Evolutionary conservation across 257 asterid genomes (phyloP), one percentile per base, ranked within the genome.

Genomic region (Lantana camara): DNA sequence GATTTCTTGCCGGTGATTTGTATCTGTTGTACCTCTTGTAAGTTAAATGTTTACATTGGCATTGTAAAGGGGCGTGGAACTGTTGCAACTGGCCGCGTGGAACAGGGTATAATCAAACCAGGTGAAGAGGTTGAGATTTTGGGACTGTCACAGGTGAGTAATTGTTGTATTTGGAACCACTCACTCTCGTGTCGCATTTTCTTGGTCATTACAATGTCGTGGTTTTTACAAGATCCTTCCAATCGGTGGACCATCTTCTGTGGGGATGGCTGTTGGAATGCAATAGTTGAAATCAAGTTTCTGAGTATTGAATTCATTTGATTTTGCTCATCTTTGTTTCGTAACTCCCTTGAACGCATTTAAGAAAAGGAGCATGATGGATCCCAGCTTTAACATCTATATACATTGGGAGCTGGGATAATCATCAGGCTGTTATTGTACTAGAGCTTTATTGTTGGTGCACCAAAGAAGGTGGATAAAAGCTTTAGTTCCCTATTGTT

Each of bases 41-140:
- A 37, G 30, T 54, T 69, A 62, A 64, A 52, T 70, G 32, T 71
- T 29, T 19, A 37, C 58, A 51, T 34, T 73, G 69, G 46, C 60
- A 58, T 68, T 76, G 50, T 42, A 30, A 64, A 94, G 99, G 99
- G 99, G 20, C 97, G 99, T 77, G 99, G 99, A 75, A 94, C 99
- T 51, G 99, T 94, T 79, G 99, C 99, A 49, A 94, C 99, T 23
- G 99, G 99, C 68, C 96, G 99, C 64, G 79, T 94, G 53, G 99
- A 94, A 69, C 99, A 94, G 76, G 99, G 99, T 55, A 49, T 79
- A 17, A 77, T 94, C 59, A 94, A 94, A 73, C 83, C 85, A 16
- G 99, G 99, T 7, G 99, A 94, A 30, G 99, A 94, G 71, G 96
- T 94, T 22, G 98, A 94, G 80, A 88, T 94, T 66, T 69, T 83